Conservation (phyloP, 2,329 filamentous ascomycete species). For the Macrophomina tecta region DNA sequence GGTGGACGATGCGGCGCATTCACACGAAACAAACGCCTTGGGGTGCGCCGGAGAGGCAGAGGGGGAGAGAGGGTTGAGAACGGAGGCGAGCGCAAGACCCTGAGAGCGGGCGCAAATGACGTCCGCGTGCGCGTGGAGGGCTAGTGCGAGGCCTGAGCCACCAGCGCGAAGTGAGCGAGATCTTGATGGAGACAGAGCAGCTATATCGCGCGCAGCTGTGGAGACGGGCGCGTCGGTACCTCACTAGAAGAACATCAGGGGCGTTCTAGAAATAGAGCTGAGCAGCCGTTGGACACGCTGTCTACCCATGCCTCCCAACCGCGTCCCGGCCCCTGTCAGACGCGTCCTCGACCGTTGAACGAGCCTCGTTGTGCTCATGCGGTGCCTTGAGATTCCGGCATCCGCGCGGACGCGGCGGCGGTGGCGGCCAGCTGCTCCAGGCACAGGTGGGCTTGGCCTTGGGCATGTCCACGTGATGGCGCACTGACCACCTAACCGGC, state of each 20-base stretch:
- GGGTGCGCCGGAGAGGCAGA: conserved; percentile 2
- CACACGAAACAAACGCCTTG: conserved; percentile 9
- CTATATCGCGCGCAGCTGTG: conserved; percentile 22
- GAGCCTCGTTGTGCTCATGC: background rate
- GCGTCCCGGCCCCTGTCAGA: conserved; percentile 1
- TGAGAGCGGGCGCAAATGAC: conserved; percentile 18
- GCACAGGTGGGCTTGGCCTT: too few relatives aligned
- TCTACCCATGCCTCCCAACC: background rate
- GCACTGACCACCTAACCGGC: too few relatives aligned
- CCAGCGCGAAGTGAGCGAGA: conserved; percentile 5
- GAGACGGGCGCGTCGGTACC: conserved; percentile 14
- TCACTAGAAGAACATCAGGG: conserved; percentile 23
- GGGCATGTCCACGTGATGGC: background rate
- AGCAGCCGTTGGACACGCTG: background rate
- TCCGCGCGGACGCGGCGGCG: background rate
- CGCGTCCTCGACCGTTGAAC: background rate
- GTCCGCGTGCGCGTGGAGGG: conserved; percentile 9
- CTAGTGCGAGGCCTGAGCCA: conserved; percentile 20
- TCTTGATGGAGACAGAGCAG: conserved; percentile 8
- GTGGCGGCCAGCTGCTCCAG: too few relatives aligned
- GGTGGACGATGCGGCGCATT: conserved; percentile 1
- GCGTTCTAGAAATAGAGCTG: conserved; percentile 21
- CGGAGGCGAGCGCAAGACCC: conserved; percentile 10
- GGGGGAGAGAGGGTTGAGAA: background rate
- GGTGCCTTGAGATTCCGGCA: conserved; percentile 8